Evolutionary conservation across 805 yeast genomes (phyloP), one percentile per base, ranked within the genome.

Genomic region (Candida loeiensis): DNA sequence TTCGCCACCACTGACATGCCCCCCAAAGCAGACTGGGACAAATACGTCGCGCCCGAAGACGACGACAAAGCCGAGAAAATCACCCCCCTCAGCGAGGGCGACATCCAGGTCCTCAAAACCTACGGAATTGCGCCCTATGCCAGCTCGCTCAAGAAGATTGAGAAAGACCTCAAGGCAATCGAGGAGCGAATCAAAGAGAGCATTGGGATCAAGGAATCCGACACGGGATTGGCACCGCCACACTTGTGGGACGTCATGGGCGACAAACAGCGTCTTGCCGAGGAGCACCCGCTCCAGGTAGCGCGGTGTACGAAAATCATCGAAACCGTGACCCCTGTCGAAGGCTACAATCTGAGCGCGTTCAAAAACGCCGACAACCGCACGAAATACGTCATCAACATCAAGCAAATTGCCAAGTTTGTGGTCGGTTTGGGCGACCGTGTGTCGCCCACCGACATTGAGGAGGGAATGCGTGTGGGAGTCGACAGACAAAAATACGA

Each of bases 401-500:
- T 93, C 61, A 93, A 95, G 66, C 99, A 95, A 63, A 91, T 93
- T 52, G 99, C 99, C 47, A 93, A 93, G 64, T 93, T 93, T 58
- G 97, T 93, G 33, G 99, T 93, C 34, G 95, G 91, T 3, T 72
- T 93, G 45, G 99, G 98, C 35, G 97, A 95, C 61, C 80, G 95
- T 48, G 97, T 93, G 9, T 85, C 96, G 11, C 99, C 99, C 25
- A 93, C 99, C 0, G 99, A 93, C 74, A 90, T 93, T 42, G 99
- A 93, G 66, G 99, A 95, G 65, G 98, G 99, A 39, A 95, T 93
- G 99, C 79, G 99, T 61, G 98, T 93, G 27, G 99, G 99, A 57
- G 99, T 93, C 42, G 99, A 95, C 62, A 80, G 99, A 64, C 89
- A 86, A 56, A 91, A 91, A 66, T 93, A 93, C 66, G 95, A 90